Evolutionary conservation across 2,329 filamentous ascomycete genomes (phyloP).

Genomic region (Onygenales sp.): DNA sequence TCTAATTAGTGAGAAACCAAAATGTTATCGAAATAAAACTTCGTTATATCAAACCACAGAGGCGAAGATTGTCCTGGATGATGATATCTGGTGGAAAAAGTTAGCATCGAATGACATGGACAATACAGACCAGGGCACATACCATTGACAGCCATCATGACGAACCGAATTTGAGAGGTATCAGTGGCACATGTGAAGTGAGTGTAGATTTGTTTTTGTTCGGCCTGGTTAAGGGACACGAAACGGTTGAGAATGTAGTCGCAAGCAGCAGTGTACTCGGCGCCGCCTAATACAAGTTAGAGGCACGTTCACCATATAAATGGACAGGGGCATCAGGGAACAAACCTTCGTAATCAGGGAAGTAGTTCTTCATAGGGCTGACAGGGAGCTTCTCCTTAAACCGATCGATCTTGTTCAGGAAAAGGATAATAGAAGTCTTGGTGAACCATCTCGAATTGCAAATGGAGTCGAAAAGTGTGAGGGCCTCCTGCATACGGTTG

Average conservation of each 20-base stretch:
- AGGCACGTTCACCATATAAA: slow-evolving; percentile 9
- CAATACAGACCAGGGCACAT: slow-evolving; percentile 28
- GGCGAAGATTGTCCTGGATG: slow-evolving; percentile 96
- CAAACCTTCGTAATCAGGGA: slow-evolving; percentile 64
- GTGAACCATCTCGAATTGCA: slow-evolving; percentile 65
- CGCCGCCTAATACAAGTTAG: slow-evolving; percentile 52
- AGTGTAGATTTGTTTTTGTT: slow-evolving; percentile 99
- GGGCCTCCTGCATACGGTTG: slow-evolving; percentile 65
- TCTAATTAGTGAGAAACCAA: slow-evolving; percentile 5
- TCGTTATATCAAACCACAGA: slow-evolving; percentile 89
- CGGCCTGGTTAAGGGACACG: slow-evolving; percentile 95
- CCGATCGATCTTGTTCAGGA: slow-evolving; percentile 66
- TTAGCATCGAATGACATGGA: slow-evolving; percentile 3
- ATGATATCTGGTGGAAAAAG: slow-evolving; percentile 67
- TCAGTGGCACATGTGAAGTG: slow-evolving; percentile 99
- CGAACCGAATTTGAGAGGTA: slow-evolving; percentile 97
- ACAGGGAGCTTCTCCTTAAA: slow-evolving; percentile 67
- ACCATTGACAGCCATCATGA: slow-evolving; percentile 99
- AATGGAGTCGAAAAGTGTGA: slow-evolving; percentile 63
- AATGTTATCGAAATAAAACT: slow-evolving; percentile 5
- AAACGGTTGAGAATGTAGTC: slow-evolving; percentile 99
- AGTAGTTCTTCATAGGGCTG: slow-evolving; percentile 67
- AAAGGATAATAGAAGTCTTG: slow-evolving; percentile 63
- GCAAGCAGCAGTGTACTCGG: slow-evolving; percentile 91
- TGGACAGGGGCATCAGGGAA: slow-evolving; percentile 7